Evolutionary conservation across 768 basidiomycete genomes (phyloP), one percentile per base, ranked within the genome.

Genomic region (Termitomyces sp.): DNA sequence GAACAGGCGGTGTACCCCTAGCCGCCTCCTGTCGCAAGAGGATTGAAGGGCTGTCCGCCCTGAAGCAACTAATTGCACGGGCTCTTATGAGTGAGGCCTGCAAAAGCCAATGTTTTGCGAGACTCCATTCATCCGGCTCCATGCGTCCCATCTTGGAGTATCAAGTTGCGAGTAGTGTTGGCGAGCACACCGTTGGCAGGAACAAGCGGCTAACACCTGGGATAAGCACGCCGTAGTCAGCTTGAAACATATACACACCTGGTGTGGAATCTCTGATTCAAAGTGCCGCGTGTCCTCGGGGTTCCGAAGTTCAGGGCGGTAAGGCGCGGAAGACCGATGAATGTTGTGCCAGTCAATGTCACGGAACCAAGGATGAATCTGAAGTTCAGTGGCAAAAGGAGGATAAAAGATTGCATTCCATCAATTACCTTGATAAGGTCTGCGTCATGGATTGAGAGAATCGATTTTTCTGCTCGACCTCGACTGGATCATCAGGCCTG

Each of bases 281-380:
- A 99, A 98, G 73, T 99, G 95, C 61, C 86, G 82, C 16, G 96
- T 98, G 71, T 98, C 95, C 67, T 89, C 91, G 30, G 91, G 88
- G 63, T 84, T 78, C 33, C 70, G 76, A 59, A 99, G 82, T 62
- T 94, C 87, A 33, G 96, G 97, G 60, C 83, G 85, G 79, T 95
- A 98, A 16, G 95, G 95, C 12, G 95, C 91, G 56, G 83, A 79
- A 69, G 87, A 87, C 53, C 80, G 80, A 71, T 95, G 93, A 40
- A 98, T 88, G 67, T 89, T 90, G 49, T 80, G 77, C 89, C 90
- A 98, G 69, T 98, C 93, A 61, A 97, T 87, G 33, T 90, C 93
- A 62, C 79, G 82, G 79, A 98, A 97, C 87, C 91, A 98, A 6
- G 89, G 82, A 74, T 97, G 95, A 12, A 82, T 80, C 91, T 94